Evolutionary conservation across 371 early-diverging fungal genomes (phyloP), one percentile per base, ranked within the genome.

Genomic region (Synchytrium microbalum): DNA sequence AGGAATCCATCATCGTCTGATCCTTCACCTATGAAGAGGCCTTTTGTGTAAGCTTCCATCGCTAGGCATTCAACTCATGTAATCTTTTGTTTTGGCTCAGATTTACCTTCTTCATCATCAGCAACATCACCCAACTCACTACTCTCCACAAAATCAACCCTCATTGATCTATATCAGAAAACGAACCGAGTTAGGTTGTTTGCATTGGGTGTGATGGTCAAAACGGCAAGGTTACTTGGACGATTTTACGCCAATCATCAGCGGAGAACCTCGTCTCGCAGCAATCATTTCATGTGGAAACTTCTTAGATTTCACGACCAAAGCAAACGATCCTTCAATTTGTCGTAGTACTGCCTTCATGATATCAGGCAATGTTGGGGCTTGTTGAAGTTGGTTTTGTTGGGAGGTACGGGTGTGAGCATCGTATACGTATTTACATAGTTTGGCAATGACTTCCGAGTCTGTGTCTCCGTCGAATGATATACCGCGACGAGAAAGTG

Each of bases 221-320:
- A n/a, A n/a, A n/a, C n/a, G n/a, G n/a, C 79, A 80, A 52, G 86
- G 71, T 70, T 82, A 83, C 70, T 83, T 81, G 25, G 73, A 69
- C 8, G 82, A 79, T 68, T 82, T 82, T 38, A 89, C 79, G 63
- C 88, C 89, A 64, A 89, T 77, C 28, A 87, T 64, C 3, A 89
- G 74, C 25, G 88, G 87, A 10, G 84, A 82, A 55, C 86, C 83
- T 53, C 83, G 78, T 27, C 85, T 72, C 19, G 83, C 81, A 53
- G 84, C 86, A 26, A 89, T 81, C 30, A 86, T 71, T 68, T 88
- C 86, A 63, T 82, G 75, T 56, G 88, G 87, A 71, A 72, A 88
- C 67, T 79, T 77, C 23, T 14, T 23, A 63, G 77, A 76, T 63
- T 82, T 82, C 69, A 88, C 81, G 66, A 86, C 75, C 54, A 88